Base-by-base conservation (phyloP, 305 asterid genomes). In the Coffea humblotiana region DNA sequence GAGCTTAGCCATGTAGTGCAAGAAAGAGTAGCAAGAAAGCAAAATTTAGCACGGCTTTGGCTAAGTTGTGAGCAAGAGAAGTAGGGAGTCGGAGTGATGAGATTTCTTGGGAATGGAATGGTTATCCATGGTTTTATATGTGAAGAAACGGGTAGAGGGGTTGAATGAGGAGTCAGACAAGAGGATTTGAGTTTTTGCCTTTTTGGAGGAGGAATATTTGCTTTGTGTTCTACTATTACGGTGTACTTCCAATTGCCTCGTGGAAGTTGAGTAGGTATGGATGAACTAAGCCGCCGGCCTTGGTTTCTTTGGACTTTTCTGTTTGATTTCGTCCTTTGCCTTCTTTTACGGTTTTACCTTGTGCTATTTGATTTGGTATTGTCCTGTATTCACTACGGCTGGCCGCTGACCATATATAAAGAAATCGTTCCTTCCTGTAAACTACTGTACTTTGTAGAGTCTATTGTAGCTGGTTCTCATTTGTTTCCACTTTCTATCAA, bases 271-370 rank as follows among this genome's bases (percentile, higher is more conserved):
- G 68, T 67, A 66, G 81, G 81, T 51, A 78, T 64, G 65, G 54
- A 75, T 80, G 76, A 83, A 79, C 81, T 45, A 80, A 77, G 83
- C 82, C 74, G 89, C 86, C 84, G 80, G 80, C 84, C 71, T 71
- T 52, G 68, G 74, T 76, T 10, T 48, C 61, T 72, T n/a, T 48
- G 60, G 40, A 81, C 58, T 25, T 48, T 40, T 40, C 43, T 40
- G 43, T 80, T 71, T 71, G 35, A 67, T 45, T 67, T 6, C 5
- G 60, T 63, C 25, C n/a, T 76, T 72, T 56, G 19, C 23, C 60
- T 65, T 21, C 60, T 49, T 77, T 74, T 77, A 51, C 19, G 43
- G 43, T 40, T 40, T 40, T 40, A 40, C 43, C 51, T 8, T 45
- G 32, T 32, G 32, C 21, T 35, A 23, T 79, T 79, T 72, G 29